Evolutionary conservation across 2,329 filamentous ascomycete genomes (phyloP).

Genomic region (Scolecobasidium constrictum): DNA sequence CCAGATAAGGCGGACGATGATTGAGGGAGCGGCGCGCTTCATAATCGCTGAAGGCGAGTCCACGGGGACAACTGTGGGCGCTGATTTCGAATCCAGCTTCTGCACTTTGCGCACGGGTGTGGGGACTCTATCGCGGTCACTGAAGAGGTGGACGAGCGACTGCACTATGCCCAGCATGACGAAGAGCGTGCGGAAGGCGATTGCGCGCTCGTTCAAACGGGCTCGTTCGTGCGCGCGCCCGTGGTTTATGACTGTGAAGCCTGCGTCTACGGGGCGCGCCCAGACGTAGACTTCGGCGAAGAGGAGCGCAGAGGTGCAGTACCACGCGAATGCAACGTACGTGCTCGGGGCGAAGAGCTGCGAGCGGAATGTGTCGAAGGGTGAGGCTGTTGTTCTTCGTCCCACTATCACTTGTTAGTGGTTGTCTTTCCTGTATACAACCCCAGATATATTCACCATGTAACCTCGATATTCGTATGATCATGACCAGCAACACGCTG

Average conservation of each 20-base stretch:
- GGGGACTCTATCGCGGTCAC: slow-evolving; percentile 60
- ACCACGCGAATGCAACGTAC: slow-evolving; percentile 63
- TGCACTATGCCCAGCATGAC: slow-evolving; percentile 59
- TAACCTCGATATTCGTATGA: slow-evolving; percentile 76
- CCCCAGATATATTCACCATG: slow-evolving; percentile 33
- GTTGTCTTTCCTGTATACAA: background rate
- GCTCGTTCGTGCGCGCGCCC: slow-evolving; percentile 55
- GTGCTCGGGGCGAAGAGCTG: slow-evolving; percentile 50
- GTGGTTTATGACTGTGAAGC: slow-evolving; percentile 63
- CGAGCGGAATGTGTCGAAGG: slow-evolving; percentile 51
- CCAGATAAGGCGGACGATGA: background rate
- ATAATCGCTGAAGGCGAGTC: background rate
- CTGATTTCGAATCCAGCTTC: background rate
- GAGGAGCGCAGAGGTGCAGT: slow-evolving; percentile 63
- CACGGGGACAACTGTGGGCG: background rate
- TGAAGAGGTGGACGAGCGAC: slow-evolving; percentile 56
- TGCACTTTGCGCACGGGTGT: slow-evolving; percentile 27
- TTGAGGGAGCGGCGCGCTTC: background rate
- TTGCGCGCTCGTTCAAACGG: slow-evolving; percentile 72
- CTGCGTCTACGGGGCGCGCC: slow-evolving; percentile 48
- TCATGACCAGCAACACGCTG: slow-evolving; percentile 64
- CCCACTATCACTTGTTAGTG: slow-evolving; percentile 21
- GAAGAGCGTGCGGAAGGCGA: slow-evolving; percentile 62
- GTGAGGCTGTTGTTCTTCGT: slow-evolving; percentile 54
- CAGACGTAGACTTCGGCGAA: slow-evolving; percentile 76